Base-by-base conservation (phyloP, 768 basidiomycete genomes). In the Lactifluus pinguis region DNA sequence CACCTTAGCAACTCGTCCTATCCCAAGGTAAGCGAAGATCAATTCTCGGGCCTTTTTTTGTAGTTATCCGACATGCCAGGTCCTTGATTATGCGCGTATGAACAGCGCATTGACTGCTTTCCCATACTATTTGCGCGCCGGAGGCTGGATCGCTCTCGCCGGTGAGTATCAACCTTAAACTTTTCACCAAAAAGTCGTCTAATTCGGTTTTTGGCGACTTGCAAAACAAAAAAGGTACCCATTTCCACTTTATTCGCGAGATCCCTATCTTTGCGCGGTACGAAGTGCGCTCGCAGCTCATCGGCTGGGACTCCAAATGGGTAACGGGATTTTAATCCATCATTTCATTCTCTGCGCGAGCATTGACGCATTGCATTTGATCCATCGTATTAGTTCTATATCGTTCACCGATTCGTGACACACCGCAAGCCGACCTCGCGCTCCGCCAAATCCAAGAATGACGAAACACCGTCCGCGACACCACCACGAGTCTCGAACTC, bases 1-100 rank as follows among this genome's bases (percentile, higher is more conserved):
- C 89, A 92, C 68, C 76, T 92, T 60, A 89, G 87, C 69, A 92
- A 92, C 68, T 89, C 89, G 0, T 85, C 82, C 55, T 92, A 92
- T 63, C 80, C 86, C 4, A 90, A 89, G 77, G 86, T 81, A 59
- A 15, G 74, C 66, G 29, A 47, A 25, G 2, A 11, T 36, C n/a
- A 21, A 7, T 48, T 39, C 30, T 36, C 11, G 42, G 42, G 42
- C 1, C 11, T 44, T 47, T 13, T 47, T 21, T 38, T 19, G 45
- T 14, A 15, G 30, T 25, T 25, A 25, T 14, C 11, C 25, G 3
- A 29, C 25, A 15, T 45, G 25, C 25, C 25, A 75, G 75, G 67
- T 61, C 42, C 66, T 75, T 11, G 76, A 77, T 53, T 55, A 66
- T 4, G 74, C 71, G 13, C 74, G 76, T 17, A 76, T 83, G 68